Evolutionary conservation across 805 yeast species (phyloP).

Genomic region (Candida nonsorbophila): DNA sequence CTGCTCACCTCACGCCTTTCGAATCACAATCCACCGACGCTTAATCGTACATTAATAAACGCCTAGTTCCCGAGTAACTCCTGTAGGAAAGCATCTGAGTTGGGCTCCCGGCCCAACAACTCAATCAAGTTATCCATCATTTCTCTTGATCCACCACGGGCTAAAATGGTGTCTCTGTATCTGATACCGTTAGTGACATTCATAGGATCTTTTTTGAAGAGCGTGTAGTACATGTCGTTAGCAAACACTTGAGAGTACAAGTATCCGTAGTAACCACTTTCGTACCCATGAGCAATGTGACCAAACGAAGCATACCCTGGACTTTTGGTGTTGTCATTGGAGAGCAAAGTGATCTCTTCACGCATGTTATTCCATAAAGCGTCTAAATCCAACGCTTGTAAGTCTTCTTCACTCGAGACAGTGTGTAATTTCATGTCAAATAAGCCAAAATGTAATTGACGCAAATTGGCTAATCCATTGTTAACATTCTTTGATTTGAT

Average conservation of each 20-base stretch:
- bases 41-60: conserved; percentile 5
- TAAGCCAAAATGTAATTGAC: conserved; percentile 74
- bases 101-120: conserved; percentile 73
- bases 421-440: conserved; percentile 74
- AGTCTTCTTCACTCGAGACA: conserved; percentile 26
- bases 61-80: conserved; percentile 44
- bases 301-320: conserved; percentile 74
- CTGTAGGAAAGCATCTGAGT: conserved; percentile 62
- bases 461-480: conserved; percentile 63
- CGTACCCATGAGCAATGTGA: conserved; percentile 79
- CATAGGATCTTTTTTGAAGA: conserved; percentile 66
- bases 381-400: conserved; percentile 43
- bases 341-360: conserved; percentile 54
- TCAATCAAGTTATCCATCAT: conserved; percentile 60
- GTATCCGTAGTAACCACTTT: conserved; percentile 83
- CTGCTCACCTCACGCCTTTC: conserved; percentile 64
- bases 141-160: conserved; percentile 70
- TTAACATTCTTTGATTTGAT: conserved; percentile 68
- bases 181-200: conserved; percentile 53
- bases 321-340: conserved; percentile 50
- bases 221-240: conserved; percentile 70
- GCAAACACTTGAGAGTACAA: conserved; percentile 85
- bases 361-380: conserved; percentile 63
- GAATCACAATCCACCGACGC: conserved; percentile 55
- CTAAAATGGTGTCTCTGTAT: conserved; percentile 66